Conservation (phyloP, 345 rosid species). For the Hypericum perforatum region DNA sequence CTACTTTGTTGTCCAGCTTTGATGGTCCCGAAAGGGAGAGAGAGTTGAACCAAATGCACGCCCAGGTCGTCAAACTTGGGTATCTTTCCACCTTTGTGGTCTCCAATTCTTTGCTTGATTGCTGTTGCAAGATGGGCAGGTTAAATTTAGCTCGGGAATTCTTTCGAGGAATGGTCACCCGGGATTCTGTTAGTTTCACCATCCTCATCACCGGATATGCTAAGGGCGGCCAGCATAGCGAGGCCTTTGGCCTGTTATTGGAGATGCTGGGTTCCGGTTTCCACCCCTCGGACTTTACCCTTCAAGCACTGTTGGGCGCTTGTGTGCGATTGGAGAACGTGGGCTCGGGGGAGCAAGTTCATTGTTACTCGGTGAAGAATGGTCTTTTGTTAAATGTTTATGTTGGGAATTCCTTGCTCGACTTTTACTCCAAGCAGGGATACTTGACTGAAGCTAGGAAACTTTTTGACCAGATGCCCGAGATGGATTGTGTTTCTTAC, state of each 20-base stretch:
- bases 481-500: slow-evolving; percentile 68
- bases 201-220: slow-evolving; percentile 62
- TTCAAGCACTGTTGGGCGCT: slow-evolving; percentile 58
- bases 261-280: slow-evolving; percentile 47
- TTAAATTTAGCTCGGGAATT: slow-evolving; percentile 38
- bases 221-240: slow-evolving; percentile 42
- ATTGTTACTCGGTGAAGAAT: slow-evolving; percentile 42
- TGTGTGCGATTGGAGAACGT: slow-evolving; percentile 40
- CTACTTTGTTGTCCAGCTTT: slow-evolving; percentile 62
- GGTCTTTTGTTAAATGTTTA: slow-evolving; percentile 50
- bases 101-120: slow-evolving; percentile 63
- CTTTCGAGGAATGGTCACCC: slow-evolving; percentile 37
- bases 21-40: slow-evolving; percentile 16
- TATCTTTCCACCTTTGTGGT: slow-evolving; percentile 29
- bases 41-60: slow-evolving; percentile 51
- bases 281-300: slow-evolving; percentile 75
- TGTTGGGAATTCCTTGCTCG: slow-evolving; percentile 80
- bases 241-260: slow-evolving; percentile 43
- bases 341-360: slow-evolving; percentile 57
- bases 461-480: slow-evolving; percentile 57
- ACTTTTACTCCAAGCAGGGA: slow-evolving; percentile 71
- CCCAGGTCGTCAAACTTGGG: slow-evolving; percentile 43
- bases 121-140: slow-evolving; percentile 49
- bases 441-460: slow-evolving; percentile 37
- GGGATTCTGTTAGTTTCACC: slow-evolving; percentile 68